Conservation (phyloP, 179 eudicot species). For the Actinidia arguta region DNA sequence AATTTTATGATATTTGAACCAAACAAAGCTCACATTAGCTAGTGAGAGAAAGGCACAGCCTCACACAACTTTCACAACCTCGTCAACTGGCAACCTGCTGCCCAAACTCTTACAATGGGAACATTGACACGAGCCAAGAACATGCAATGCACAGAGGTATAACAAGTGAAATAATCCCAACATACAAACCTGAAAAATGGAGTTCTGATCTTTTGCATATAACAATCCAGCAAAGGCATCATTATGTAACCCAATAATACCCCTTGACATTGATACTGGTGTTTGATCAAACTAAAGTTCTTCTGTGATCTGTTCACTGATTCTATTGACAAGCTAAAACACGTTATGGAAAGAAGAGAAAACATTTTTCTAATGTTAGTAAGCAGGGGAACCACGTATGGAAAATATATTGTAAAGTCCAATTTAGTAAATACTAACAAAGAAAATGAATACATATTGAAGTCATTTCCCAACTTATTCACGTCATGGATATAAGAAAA, state of each 20-base stretch:
- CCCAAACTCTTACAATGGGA: too few species aligned
- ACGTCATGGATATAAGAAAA: background rate
- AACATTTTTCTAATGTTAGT: background rate
- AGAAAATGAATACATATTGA: background rate
- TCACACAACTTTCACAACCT: too few species aligned
- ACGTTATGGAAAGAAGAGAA: background rate
- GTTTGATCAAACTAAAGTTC: conserved; percentile 91
- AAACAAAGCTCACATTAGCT: too few species aligned
- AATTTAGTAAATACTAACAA: background rate
- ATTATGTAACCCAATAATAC: conserved; percentile 87
- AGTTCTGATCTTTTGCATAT: conserved; percentile 91
- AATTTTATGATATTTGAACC: too few species aligned
- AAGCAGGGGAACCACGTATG: background rate
- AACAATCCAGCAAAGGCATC: conserved; percentile 98
- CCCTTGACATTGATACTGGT: conserved; percentile 75
- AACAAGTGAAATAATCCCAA: background rate
- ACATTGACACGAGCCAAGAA: background rate
- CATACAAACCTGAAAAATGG: conserved; percentile 82
- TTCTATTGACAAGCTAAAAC: conserved; percentile 87
- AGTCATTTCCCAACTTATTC: background rate
- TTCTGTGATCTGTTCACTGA: conserved; percentile 93
- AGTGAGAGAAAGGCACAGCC: too few species aligned
- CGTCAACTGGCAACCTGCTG: too few species aligned
- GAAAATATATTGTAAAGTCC: background rate
- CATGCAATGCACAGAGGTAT: background rate